Percentiles rank a stretch among this genome's conserved stretches.
Evolutionary conservation across 2,329 filamentous ascomycete species (phyloP).

Genomic region (Zymoseptoria brevis): DNA sequence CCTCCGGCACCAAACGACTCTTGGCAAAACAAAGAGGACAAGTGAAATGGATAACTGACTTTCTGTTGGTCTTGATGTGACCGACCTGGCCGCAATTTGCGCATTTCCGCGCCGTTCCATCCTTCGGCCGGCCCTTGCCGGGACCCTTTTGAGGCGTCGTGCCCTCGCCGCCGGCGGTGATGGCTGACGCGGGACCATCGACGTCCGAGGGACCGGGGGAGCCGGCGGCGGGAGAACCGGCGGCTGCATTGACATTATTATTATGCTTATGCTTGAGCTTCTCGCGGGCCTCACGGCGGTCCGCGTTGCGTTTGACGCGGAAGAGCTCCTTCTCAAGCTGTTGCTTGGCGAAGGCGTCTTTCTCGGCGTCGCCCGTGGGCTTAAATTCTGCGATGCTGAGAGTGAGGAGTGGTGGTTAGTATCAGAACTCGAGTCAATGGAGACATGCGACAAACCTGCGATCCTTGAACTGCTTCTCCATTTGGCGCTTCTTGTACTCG

Average conservation of each 20-base stretch:
- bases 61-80: slow-evolving; percentile 99
- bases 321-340: slow-evolving; percentile 65
- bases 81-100: slow-evolving; percentile 95
- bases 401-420: background rate
- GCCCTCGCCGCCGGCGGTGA: slow-evolving; percentile 14
- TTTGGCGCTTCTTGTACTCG: slow-evolving; percentile 74
- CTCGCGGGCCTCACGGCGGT: slow-evolving; percentile 80
- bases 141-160: slow-evolving; percentile 18
- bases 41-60: slow-evolving; percentile 51
- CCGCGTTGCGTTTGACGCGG: slow-evolving; percentile 83
- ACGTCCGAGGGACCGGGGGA: slow-evolving; percentile 39
- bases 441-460: slow-evolving; percentile 49
- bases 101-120: slow-evolving; percentile 71
- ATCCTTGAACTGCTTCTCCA: slow-evolving; percentile 61
- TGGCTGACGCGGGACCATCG: slow-evolving; percentile 32
- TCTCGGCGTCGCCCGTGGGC: slow-evolving; percentile 59
- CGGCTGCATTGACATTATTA: slow-evolving; percentile 35
- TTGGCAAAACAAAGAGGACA: slow-evolving; percentile 13
- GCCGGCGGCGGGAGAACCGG: slow-evolving; percentile 37
- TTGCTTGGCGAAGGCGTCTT: slow-evolving; percentile 51
- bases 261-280: slow-evolving; percentile 60
- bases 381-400: slow-evolving; percentile 51
- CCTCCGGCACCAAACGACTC: background rate
- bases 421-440: slow-evolving; percentile 17
- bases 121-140: slow-evolving; percentile 49